phyloP scores from a whole-genome alignment of 495 filamentous ascomycete species.

The Aspergillus campestris region DNA sequence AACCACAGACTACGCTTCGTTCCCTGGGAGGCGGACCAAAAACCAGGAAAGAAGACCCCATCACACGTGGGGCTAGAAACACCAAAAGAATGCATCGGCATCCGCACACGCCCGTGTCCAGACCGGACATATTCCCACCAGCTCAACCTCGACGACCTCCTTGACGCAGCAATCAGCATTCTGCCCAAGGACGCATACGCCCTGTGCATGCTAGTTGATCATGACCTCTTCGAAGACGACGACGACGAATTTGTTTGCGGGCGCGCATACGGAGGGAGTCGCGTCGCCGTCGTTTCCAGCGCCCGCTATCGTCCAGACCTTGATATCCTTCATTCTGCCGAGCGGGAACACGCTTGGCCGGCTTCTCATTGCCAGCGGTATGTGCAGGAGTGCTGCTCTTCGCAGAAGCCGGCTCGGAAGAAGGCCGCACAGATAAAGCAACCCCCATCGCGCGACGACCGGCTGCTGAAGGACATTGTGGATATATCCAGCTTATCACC shows the following conservation, averaged over 20 bases:
- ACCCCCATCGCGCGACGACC: background rate
- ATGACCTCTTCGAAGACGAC: conserved; percentile 60
- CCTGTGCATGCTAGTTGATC: conserved; percentile 46
- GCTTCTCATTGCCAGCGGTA: conserved; percentile 50
- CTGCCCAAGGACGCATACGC: conserved; percentile 55
- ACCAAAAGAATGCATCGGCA: conserved; percentile 33
- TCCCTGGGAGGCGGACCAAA: conserved; percentile 32
- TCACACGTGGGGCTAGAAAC: conserved; percentile 36
- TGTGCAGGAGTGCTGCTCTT: conserved; percentile 24
- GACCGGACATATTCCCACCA: conserved; percentile 43
- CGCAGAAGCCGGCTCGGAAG: background rate
- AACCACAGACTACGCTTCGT: conserved; percentile 30
- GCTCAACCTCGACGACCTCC: conserved; percentile 55
- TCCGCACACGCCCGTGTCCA: conserved; percentile 44
- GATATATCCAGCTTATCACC: too few species aligned
- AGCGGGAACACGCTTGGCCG: conserved; percentile 53
- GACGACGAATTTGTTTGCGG: conserved; percentile 63
- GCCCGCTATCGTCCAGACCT: conserved; percentile 51
- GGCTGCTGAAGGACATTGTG: too few species aligned
- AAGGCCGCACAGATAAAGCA: background rate
- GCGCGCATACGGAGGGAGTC: conserved; percentile 54
- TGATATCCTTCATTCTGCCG: conserved; percentile 36
- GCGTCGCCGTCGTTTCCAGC: conserved; percentile 51
- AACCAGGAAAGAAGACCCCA: background rate
- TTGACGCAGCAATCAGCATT: conserved; percentile 48